Evolutionary conservation across 768 basidiomycete species (phyloP).

Genomic region (Mycena vitilis): DNA sequence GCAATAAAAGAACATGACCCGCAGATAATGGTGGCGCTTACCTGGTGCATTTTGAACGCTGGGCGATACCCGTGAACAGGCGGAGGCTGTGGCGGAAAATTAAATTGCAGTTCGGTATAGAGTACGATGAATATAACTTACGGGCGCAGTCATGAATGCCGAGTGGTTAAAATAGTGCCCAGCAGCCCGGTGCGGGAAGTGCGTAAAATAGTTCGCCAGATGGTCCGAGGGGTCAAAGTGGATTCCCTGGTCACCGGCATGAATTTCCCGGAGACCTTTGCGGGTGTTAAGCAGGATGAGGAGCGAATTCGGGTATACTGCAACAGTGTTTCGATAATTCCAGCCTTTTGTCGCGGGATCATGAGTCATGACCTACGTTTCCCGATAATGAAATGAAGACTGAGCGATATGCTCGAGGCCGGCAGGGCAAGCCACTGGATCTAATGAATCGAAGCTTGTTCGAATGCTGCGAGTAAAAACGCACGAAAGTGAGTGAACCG

Average conservation of each 20-base stretch:
- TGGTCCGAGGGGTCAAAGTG: conserved; percentile 4
- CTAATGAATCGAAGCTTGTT: conserved; percentile 12
- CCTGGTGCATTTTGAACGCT: conserved; percentile 20
- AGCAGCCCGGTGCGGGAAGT: conserved; percentile 22
- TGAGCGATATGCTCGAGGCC: conserved; percentile 55
- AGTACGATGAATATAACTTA: background rate
- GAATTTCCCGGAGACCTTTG: conserved; percentile 42
- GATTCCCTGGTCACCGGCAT: conserved; percentile 27
- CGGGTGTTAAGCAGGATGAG: conserved; percentile 48
- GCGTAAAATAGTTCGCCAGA: conserved; percentile 18
- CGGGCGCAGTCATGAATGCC: background rate
- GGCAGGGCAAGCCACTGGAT: conserved; percentile 58
- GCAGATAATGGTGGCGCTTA: background rate
- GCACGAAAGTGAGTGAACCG: conserved; percentile 56
- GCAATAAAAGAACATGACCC: background rate
- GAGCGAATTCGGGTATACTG: conserved; percentile 53
- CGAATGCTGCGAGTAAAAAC: conserved; percentile 27
- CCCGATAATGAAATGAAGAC: conserved; percentile 60
- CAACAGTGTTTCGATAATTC: background rate
- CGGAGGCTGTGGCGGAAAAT: background rate
- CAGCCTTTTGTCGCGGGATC: background rate
- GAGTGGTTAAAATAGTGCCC: background rate
- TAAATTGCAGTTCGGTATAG: too few species aligned
- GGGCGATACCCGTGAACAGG: conserved; percentile 14
- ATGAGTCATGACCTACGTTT: conserved; percentile 49